phyloP scores from a whole-genome alignment of 371 early-diverging fungal species.

The Mortierella polycephala region DNA sequence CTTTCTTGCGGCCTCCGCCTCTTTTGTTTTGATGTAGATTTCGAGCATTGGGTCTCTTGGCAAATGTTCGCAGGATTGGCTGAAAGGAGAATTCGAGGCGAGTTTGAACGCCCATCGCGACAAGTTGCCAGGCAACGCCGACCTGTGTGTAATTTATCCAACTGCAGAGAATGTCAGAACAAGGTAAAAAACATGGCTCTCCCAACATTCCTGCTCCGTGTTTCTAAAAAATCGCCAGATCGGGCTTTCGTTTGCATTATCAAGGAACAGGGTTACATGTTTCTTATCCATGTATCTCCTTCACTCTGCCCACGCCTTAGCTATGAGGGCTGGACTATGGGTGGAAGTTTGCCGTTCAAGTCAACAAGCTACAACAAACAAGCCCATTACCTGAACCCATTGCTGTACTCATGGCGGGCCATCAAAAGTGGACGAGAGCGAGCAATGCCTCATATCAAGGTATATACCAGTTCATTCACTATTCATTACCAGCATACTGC shows the following conservation, averaged over 20 bases:
- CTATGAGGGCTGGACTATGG: constrained; percentile 62
- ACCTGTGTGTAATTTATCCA: constrained; percentile 70
- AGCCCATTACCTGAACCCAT: constrained; percentile 58
- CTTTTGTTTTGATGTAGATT: constrained; percentile 42
- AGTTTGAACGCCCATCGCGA: constrained; percentile 42
- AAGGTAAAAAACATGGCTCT: constrained; percentile 52
- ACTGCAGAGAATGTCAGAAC: constrained; percentile 68
- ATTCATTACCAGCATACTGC: too few relatives aligned
- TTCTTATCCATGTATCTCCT: neutral
- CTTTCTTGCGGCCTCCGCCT: neutral
- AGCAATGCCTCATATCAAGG: constrained; percentile 76
- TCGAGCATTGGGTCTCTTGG: constrained; percentile 70
- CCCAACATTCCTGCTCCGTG: too few relatives aligned
- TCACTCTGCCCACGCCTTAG: constrained; percentile 19
- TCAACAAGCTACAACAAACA: constrained; percentile 59
- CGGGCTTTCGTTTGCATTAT: neutral
- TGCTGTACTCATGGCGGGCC: constrained; percentile 65
- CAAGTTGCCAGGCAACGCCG: constrained; percentile 11
- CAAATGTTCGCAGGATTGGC: constrained; percentile 43
- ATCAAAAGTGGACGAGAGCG: constrained; percentile 58
- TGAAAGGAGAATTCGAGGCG: constrained; percentile 43
- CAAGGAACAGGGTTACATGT: too few relatives aligned
- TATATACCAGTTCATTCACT: neutral
- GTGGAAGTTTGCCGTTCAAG: constrained; percentile 61
- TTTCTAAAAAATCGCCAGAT: neutral